Base-by-base conservation (phyloP, 1,284 basidiomycete genomes). In the Cutaneotrichosporon dermatis region DNA sequence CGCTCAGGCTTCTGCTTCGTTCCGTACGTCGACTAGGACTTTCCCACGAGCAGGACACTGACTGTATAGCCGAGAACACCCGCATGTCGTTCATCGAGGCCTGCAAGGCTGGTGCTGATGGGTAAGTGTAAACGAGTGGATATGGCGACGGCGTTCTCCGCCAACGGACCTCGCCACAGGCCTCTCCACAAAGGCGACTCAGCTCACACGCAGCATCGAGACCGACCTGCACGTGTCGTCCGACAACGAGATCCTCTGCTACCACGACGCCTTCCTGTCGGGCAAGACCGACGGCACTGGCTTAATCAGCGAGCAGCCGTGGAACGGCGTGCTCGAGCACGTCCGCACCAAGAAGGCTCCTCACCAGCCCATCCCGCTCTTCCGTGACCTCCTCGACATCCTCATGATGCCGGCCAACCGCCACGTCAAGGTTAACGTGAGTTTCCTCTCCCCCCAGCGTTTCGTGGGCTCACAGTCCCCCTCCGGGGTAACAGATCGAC, bases 141-240 rank as follows among this genome's bases (percentile, higher is more conserved):
- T 25, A 25, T 25, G 25, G 25, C 2, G 25, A 25, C 25, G 25
- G 25, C 25, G 25, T 25, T 25, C 25, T 25, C 25, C 25, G 25
- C 25, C 25, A 25, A 25, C 25, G 25, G 25, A 25, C 25, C 25
- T 25, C 25, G 25, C 25, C 25, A 25, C 25, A 25, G 25, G 25
- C 25, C 25, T 25, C 25, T 2, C 25, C 25, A 25, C 25, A 25
- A 25, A 25, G 25, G 25, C 25, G 25, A 25, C 25, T 25, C 25
- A 2, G 25, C 25, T 25, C 25, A 25, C 25, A 25, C 25, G 25
- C 25, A 25, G 25, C 70, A 92, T 97, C 70, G 94, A 97, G 83
- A 92, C 89, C 73, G 94, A 98, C 84, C 92, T 98, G 67, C 95
- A 98, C 79, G 88, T 97, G 73, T 94, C 94, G 54, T 79, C 83